Evolutionary conservation across 2,329 filamentous ascomycete species (phyloP).

Genomic region (Aspergillus sp.): DNA sequence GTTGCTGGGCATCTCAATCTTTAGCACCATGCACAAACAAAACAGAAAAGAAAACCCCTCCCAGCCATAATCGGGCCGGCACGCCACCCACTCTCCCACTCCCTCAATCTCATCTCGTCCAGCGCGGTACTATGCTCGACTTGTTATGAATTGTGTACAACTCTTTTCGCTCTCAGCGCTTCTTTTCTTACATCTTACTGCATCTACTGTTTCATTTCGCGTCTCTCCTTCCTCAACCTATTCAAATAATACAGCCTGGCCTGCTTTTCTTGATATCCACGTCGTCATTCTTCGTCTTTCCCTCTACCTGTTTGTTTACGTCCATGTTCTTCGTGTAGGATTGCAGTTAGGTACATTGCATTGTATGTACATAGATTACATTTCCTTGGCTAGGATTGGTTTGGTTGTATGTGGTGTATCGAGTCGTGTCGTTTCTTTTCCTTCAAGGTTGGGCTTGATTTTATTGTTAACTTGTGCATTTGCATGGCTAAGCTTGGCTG

Average conservation of each 20-base stretch:
- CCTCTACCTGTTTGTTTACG: background rate
- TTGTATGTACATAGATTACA: conserved; percentile 3
- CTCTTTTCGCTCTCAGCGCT: background rate
- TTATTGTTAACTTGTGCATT: background rate
- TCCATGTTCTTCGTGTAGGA: background rate
- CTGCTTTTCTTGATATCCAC: conserved; percentile 5
- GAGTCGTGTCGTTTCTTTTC: too few relatives aligned
- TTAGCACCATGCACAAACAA: background rate
- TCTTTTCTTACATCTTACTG: background rate
- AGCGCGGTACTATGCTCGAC: background rate
- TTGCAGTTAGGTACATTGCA: background rate
- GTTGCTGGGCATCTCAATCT: background rate
- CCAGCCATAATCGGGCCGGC: background rate
- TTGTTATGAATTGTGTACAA: background rate
- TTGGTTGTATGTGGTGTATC: background rate
- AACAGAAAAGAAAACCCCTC: background rate
- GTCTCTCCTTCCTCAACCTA: background rate
- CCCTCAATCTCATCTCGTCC: background rate
- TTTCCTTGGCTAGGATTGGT: too few relatives aligned
- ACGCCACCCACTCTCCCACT: background rate
- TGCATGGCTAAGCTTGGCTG: background rate
- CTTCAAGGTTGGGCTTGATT: background rate
- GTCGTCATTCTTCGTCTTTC: background rate
- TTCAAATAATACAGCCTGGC: conserved; percentile 1
- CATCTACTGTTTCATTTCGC: background rate